A percentile compares a stretch with the other conserved stretches of the same genome.
These are phyloP conservation scores for Cladosporium sp. DNA, from an alignment of 2,329 filamentous ascomycete species.

Conservation along the genomic window DNA sequence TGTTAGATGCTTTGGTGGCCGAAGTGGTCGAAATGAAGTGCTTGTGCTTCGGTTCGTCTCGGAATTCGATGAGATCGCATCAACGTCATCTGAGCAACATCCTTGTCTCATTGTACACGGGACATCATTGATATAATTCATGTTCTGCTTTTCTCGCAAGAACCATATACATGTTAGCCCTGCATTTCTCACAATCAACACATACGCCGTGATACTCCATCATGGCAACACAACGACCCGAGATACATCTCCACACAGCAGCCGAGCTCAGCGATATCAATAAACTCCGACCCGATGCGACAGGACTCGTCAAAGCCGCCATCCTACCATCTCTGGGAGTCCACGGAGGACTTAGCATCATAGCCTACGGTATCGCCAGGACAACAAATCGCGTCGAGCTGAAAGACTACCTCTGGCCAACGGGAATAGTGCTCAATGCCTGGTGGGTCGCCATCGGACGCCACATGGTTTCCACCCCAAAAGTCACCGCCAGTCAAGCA, in stretches of 20 bases:
- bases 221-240: not conserved
- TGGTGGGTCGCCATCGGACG: conserved; percentile 57
- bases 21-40: not conserved
- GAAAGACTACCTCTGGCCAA: conserved; percentile 53
- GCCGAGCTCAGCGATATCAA: conserved; percentile 15
- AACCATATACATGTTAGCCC: not conserved
- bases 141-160: too few relatives aligned
- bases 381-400: conserved; percentile 52
- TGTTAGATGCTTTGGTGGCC: too few relatives aligned
- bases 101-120: not conserved
- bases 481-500: conserved; percentile 43
- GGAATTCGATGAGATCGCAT: not conserved
- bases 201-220: not conserved
- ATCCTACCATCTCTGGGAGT: conserved; percentile 52
- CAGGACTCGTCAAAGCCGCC: conserved; percentile 51
- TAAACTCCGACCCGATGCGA: conserved; percentile 18
- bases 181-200: too few relatives aligned
- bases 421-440: conserved; percentile 46
- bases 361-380: conserved; percentile 49
- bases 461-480: conserved; percentile 39
- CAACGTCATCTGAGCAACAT: not conserved
- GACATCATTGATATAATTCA: not conserved
- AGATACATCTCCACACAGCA: not conserved
- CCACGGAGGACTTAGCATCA: conserved; percentile 48
- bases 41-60: not conserved